Conservation (phyloP, 345 rosid species). For the Syzygium oleosum region DNA sequence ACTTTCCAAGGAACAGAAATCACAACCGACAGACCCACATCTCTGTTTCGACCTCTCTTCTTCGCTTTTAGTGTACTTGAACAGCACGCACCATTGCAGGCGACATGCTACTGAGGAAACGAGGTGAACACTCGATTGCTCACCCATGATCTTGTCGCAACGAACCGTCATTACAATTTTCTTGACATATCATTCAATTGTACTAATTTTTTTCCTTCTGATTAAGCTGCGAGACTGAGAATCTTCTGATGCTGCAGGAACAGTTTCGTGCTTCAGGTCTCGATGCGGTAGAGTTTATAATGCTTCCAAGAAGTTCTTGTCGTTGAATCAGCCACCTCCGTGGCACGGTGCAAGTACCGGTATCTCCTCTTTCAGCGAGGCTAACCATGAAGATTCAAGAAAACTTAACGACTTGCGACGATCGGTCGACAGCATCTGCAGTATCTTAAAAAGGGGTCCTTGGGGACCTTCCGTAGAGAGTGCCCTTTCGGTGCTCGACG, state of each 20-base stretch:
- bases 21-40: neutral
- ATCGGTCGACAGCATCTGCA: conserved; percentile 40
- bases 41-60: neutral
- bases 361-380: conserved; percentile 13
- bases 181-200: neutral
- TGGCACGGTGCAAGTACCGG: conserved; percentile 7
- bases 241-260: conserved; percentile 24
- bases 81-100: neutral
- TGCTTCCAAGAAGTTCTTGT: conserved; percentile 21
- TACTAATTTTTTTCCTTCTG: neutral
- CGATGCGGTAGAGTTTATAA: conserved; percentile 7
- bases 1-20: neutral
- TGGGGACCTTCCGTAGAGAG: conserved; percentile 70
- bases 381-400: conserved; percentile 22
- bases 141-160: neutral
- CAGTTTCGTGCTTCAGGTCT: neutral
- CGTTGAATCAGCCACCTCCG: conserved; percentile 23
- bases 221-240: neutral
- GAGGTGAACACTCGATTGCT: neutral
- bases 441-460: conserved; percentile 46
- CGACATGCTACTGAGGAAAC: neutral
- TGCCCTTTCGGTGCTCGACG: conserved; percentile 38
- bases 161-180: neutral
- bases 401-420: conserved; percentile 20
- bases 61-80: neutral